A percentile compares a stretch with the other conserved stretches of the same genome.
These are phyloP conservation scores for Pseudogymnoascus sp. DNA, from an alignment of 2,329 filamentous ascomycete genomes.

Conservation along the genomic window DNA sequence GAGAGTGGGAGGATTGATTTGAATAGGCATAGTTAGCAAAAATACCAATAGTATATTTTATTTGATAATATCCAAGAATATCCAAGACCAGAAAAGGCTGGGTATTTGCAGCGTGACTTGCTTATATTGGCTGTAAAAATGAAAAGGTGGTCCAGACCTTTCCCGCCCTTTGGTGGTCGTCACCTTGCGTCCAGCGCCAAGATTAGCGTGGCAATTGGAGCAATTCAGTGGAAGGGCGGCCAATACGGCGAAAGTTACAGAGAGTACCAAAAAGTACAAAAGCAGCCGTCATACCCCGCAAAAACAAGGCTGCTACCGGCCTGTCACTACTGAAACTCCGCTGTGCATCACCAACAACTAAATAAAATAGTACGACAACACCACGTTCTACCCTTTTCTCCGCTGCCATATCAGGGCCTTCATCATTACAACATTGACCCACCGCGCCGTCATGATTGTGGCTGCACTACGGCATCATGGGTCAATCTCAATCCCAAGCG, in stretches of 20 bases:
- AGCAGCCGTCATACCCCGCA: slow-evolving; percentile 1
- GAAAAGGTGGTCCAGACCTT: background rate
- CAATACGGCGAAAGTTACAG: background rate
- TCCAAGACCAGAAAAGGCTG: slow-evolving; percentile 3
- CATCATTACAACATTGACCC: background rate
- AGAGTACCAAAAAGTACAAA: background rate
- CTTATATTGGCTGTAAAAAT: background rate
- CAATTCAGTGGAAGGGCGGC: background rate
- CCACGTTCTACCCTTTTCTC: background rate
- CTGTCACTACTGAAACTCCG: background rate
- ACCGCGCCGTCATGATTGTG: background rate
- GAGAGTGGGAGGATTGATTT: background rate
- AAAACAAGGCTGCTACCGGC: slow-evolving; percentile 1
- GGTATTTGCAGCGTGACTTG: background rate
- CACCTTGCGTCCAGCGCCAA: background rate
- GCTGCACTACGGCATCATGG: slow-evolving; percentile 22
- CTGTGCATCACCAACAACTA: background rate
- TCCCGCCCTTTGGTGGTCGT: background rate
- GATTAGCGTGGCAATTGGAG: background rate
- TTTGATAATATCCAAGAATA: background rate
- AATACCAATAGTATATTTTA: slow-evolving; percentile 4
- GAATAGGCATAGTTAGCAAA: background rate
- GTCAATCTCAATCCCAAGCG: slow-evolving; percentile 28
- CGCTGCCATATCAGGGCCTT: background rate
- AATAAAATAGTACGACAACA: background rate